A percentile compares a stretch with the other conserved stretches of the same genome.
phyloP scores from a whole-genome alignment of 2,329 filamentous ascomycete species.

The Botrytis tulipae region DNA sequence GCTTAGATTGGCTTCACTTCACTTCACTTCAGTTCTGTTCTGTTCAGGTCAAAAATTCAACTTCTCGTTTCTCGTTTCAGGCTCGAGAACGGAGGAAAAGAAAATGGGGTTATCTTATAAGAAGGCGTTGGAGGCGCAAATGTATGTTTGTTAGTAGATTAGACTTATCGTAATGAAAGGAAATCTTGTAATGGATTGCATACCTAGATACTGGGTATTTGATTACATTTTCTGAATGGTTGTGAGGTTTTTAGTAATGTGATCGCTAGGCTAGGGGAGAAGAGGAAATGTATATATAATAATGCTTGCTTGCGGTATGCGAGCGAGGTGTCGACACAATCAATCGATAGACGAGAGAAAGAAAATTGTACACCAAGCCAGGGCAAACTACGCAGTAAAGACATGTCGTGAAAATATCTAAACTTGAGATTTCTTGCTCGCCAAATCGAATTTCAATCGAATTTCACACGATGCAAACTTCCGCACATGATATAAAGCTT shows the following conservation, averaged over 20 bases:
- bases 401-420: neutral
- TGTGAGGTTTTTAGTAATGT: neutral
- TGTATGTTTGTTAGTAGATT: neutral
- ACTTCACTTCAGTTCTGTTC: no score
- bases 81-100: neutral
- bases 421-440: neutral
- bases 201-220: neutral
- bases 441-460: neutral
- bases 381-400: neutral
- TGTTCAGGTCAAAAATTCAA: neutral
- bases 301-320: neutral
- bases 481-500: neutral
- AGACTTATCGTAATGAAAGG: slow-evolving; percentile 2
- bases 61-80: neutral
- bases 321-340: neutral
- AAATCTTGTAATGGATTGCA: slow-evolving; percentile 6
- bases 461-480: neutral
- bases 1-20: neutral
- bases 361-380: neutral
- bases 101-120: neutral
- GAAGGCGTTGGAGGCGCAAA: slow-evolving; percentile 16
- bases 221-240: neutral
- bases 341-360: neutral
- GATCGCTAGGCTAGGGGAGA: neutral
- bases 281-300: neutral